Evolutionary conservation across 1,284 basidiomycete species (phyloP).

Genomic region (Cutaneotrichosporon spelunceum): DNA sequence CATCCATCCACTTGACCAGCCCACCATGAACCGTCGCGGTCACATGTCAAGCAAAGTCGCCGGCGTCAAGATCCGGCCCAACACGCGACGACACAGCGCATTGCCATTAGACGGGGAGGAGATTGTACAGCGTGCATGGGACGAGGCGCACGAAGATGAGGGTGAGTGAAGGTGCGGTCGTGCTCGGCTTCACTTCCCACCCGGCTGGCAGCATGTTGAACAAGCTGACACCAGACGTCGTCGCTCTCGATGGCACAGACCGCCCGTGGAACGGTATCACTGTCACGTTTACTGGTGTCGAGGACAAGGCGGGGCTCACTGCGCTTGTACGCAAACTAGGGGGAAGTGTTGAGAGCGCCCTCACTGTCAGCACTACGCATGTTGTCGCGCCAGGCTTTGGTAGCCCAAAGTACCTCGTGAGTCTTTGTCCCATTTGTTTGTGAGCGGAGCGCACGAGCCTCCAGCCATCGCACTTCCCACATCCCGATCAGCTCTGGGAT

Average conservation of each 20-base stretch:
- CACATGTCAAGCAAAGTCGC: constrained; percentile 46
- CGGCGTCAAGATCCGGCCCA: constrained; percentile 47
- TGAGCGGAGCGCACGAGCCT: too few relatives aligned
- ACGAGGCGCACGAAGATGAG: constrained; percentile 24
- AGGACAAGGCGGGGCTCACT: constrained; percentile 38
- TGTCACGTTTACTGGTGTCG: constrained; percentile 47
- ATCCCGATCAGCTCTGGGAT: not conserved
- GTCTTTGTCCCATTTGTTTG: constrained; percentile 6
- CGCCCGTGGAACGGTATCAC: constrained; percentile 40
- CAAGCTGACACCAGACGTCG: constrained; percentile 29
- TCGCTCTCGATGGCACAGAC: constrained; percentile 7
- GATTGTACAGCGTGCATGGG: constrained; percentile 28
- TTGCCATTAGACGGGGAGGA: constrained; percentile 25
- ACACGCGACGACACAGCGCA: constrained; percentile 10
- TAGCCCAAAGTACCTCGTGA: constrained; percentile 45
- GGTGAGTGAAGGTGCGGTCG: not conserved
- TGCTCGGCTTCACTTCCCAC: too few relatives aligned
- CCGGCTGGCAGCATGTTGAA: not conserved
- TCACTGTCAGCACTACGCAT: constrained; percentile 45
- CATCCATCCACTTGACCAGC: not conserved
- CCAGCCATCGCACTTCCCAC: not conserved
- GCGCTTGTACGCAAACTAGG: constrained; percentile 32
- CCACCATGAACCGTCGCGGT: constrained; percentile 39
- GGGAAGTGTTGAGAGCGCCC: constrained; percentile 37
- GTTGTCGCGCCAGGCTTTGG: constrained; percentile 37